A percentile compares a stretch with the other conserved stretches of the same genome.
Evolutionary conservation across 106 monocot species (phyloP).

Genomic region (Dendrobium huoshanense): DNA sequence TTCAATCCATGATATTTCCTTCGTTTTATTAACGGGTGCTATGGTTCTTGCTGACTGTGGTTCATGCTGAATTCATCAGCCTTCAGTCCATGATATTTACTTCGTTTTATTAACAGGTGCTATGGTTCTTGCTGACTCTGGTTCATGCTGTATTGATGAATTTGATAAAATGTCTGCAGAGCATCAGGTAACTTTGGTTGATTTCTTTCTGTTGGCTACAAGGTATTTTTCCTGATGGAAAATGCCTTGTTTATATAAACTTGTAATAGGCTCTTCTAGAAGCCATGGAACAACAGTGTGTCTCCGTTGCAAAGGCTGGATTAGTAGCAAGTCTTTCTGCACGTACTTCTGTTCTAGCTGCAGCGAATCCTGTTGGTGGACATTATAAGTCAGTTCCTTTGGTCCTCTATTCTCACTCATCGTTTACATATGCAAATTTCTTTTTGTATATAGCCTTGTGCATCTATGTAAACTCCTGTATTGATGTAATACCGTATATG

Average conservation of each 20-base stretch:
- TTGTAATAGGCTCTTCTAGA: conserved; percentile 72
- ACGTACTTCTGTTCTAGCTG: conserved; percentile 84
- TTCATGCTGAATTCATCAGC: conserved; percentile 61
- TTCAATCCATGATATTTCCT: not conserved
- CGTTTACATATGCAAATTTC: not conserved
- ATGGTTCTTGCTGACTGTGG: conserved; percentile 99
- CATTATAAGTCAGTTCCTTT: conserved; percentile 72
- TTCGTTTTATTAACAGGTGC: conserved; percentile 54
- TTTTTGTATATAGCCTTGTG: not conserved
- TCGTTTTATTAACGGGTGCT: conserved; percentile 52
- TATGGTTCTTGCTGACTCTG: conserved; percentile 97
- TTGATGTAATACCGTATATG: no score
- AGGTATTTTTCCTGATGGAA: not conserved
- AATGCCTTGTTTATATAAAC: not conserved
- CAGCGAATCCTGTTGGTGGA: conserved; percentile 98
- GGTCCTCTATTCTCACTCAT: not conserved
- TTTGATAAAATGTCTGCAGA: conserved; percentile 99
- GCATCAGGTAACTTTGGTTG: conserved; percentile 58
- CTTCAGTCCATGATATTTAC: no score
- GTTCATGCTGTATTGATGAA: conserved; percentile 97
- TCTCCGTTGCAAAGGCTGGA: conserved; percentile 98
- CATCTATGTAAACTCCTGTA: not conserved
- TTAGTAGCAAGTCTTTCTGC: conserved; percentile 96
- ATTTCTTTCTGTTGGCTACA: not conserved
- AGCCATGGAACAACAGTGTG: conserved; percentile 99